Percentiles rank a stretch among this genome's conserved stretches.
Conservation (phyloP, 805 yeast species). For the Scheffersomyces stipitis region DNA sequence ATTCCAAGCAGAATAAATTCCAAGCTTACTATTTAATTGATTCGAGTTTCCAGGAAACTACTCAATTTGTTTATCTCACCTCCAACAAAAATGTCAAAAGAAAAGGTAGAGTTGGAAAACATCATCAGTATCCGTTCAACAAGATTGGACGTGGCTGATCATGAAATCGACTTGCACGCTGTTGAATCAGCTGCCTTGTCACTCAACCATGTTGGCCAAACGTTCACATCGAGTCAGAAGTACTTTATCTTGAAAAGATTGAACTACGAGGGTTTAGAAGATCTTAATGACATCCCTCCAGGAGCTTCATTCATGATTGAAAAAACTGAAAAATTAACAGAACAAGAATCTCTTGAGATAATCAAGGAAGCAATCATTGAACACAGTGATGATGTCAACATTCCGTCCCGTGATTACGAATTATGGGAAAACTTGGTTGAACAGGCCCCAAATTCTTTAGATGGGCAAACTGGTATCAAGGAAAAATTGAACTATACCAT, state of each 20-base stretch:
- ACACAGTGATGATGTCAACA: conserved; percentile 48
- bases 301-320: conserved; percentile 40
- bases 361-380: conserved; percentile 38
- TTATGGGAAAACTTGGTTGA: conserved; percentile 22
- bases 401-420: conserved; percentile 35
- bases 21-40: not conserved
- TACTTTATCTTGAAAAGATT: conserved; percentile 24
- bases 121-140: not conserved
- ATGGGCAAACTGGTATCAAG: not conserved
- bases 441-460: not conserved
- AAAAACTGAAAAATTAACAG: conserved; percentile 33
- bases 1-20: too few species aligned
- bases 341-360: conserved; percentile 40
- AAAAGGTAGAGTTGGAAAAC: not conserved
- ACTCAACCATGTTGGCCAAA: conserved; percentile 23
- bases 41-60: not conserved
- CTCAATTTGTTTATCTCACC: not conserved
- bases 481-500: not conserved
- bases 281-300: conserved; percentile 29
- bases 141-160: conserved; percentile 9
- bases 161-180: conserved; percentile 11
- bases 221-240: conserved; percentile 26
- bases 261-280: conserved; percentile 23
- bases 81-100: not conserved
- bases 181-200: conserved; percentile 22